These are phyloP conservation scores for Pharnaceum exiguum DNA, from an alignment of 148 eudicot genomes.

Conservation along the genomic window DNA sequence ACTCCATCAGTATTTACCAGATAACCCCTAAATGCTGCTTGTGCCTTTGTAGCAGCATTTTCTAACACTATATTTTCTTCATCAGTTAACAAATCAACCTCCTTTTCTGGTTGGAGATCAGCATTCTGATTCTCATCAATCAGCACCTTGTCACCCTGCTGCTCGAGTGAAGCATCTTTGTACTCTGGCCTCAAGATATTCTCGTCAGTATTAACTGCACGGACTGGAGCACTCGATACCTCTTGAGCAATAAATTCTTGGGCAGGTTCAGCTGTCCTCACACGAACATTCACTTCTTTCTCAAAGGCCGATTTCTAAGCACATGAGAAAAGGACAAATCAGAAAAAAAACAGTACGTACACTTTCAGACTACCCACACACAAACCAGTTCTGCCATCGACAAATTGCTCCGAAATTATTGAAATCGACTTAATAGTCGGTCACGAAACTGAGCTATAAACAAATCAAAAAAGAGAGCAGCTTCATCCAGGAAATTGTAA, in stretches of 20 bases:
- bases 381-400: not conserved
- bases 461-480: too few species aligned
- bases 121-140: conserved; percentile 15
- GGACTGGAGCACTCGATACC: conserved; percentile 30
- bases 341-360: not conserved
- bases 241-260: conserved; percentile 28
- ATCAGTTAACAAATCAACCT: conserved; percentile 23
- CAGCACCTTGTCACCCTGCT: conserved; percentile 19
- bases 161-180: conserved; percentile 23
- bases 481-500: too few species aligned
- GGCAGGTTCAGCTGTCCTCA: conserved; percentile 37
- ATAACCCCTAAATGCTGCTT: conserved; percentile 60
- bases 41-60: conserved; percentile 45
- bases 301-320: conserved; percentile 49
- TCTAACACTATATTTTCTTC: conserved; percentile 32
- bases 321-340: conserved; percentile 7
- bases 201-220: conserved; percentile 28
- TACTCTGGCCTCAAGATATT: conserved; percentile 33
- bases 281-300: conserved; percentile 44
- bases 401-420: not conserved
- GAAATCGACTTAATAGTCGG: too few species aligned
- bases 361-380: too few species aligned
- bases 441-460: too few species aligned
- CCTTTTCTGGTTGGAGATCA: conserved; percentile 15
- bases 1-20: conserved; percentile 29